Conservation (phyloP, 805 yeast species). For the Komagataella kurtzmanii region DNA sequence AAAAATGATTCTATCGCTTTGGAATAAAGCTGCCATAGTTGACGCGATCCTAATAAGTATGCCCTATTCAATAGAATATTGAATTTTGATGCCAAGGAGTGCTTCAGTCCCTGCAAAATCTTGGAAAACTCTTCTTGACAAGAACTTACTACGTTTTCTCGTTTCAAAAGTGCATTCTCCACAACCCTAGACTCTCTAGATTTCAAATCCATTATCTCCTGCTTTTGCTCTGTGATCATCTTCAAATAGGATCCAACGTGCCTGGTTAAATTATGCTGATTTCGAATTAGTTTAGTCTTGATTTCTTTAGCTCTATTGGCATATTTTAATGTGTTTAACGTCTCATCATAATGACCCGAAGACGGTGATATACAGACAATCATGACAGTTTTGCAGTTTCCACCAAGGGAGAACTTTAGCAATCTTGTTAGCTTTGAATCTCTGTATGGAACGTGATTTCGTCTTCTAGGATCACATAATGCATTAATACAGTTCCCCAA, state of each 20-base stretch:
- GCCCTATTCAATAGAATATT: background rate
- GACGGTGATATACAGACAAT: constrained; percentile 89
- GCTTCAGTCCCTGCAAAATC: constrained; percentile 3
- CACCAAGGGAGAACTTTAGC: constrained; percentile 81
- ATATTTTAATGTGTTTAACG: constrained; percentile 79
- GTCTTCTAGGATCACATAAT: constrained; percentile 55
- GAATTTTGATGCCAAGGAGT: background rate
- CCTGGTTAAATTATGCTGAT: constrained; percentile 61
- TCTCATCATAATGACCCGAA: constrained; percentile 81
- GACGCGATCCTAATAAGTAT: constrained; percentile 7
- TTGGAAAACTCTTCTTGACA: constrained; percentile 23
- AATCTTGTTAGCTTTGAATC: constrained; percentile 84
- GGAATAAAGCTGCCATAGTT: constrained; percentile 22
- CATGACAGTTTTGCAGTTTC: constrained; percentile 92
- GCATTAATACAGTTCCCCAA: constrained; percentile 93
- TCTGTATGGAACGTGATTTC: constrained; percentile 77
- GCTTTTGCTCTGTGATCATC: constrained; percentile 72
- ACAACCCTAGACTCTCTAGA: constrained; percentile 33
- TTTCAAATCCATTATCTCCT: constrained; percentile 58
- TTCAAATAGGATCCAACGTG: constrained; percentile 78
- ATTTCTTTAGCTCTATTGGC: constrained; percentile 89
- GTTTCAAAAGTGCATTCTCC: constrained; percentile 17
- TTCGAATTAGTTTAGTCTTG: constrained; percentile 64
- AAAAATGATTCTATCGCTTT: constrained; percentile 21
- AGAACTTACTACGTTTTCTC: constrained; percentile 13